Evolutionary conservation across 805 yeast species (phyloP).

Genomic region (Yarrowia bubula): DNA sequence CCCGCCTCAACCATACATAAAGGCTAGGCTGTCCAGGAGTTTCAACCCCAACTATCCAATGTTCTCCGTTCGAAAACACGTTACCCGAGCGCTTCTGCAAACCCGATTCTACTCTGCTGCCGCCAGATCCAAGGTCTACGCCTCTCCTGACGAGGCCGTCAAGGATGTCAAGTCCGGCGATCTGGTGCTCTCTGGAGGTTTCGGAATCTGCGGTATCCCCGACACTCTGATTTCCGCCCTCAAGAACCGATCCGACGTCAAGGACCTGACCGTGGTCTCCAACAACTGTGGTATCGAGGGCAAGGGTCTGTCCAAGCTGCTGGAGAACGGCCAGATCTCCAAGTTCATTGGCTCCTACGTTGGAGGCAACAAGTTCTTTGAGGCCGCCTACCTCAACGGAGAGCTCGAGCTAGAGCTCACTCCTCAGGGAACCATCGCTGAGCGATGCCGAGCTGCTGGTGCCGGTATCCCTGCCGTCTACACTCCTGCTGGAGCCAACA

Average conservation of each 20-base stretch:
- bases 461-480: constrained; percentile 52
- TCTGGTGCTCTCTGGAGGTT: constrained; percentile 49
- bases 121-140: constrained; percentile 20
- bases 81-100: not conserved
- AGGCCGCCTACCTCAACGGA: constrained; percentile 45
- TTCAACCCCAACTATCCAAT: not conserved
- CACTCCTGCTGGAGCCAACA: constrained; percentile 51
- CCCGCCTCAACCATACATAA: constrained; percentile 20
- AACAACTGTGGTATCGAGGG: constrained; percentile 51
- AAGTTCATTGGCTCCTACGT: constrained; percentile 50
- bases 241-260: constrained; percentile 39
- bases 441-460: constrained; percentile 49
- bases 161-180: constrained; percentile 33
- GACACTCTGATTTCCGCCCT: constrained; percentile 46
- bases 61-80: constrained; percentile 17
- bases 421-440: constrained; percentile 55
- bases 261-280: constrained; percentile 42
- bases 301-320: constrained; percentile 45
- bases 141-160: constrained; percentile 27
- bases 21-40: not conserved
- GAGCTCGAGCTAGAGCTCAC: constrained; percentile 48
- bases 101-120: constrained; percentile 20
- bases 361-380: constrained; percentile 47
- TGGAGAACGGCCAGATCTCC: constrained; percentile 46
- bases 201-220: constrained; percentile 51